Conservation (phyloP, 495 filamentous ascomycete genomes). For the Jackrogersella minutella region DNA sequence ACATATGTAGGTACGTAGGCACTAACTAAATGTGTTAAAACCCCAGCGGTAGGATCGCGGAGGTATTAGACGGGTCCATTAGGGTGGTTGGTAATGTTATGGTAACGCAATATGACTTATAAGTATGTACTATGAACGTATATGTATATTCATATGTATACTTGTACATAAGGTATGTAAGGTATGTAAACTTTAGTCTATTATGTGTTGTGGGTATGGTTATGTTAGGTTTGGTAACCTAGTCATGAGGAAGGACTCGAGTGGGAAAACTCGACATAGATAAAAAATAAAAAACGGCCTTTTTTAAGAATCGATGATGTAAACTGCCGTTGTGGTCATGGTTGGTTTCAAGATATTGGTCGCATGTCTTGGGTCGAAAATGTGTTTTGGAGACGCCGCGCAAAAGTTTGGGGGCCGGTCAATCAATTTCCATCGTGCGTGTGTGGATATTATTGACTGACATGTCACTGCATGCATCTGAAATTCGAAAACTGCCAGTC, state of each 20-base stretch:
- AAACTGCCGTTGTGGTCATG: conserved; percentile 19
- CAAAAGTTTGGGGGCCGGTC: conserved; percentile 20
- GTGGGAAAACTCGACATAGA: background rate
- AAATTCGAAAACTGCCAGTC: background rate
- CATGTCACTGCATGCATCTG: conserved; percentile 15
- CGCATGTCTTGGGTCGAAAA: conserved; percentile 30
- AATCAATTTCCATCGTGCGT: conserved; percentile 2
- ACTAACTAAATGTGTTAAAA: conserved; percentile 26
- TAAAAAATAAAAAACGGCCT: no score
- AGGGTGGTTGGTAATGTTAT: conserved; percentile 33
- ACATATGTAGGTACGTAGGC: conserved; percentile 17
- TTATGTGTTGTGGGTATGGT: background rate
- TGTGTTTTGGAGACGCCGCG: conserved; percentile 11
- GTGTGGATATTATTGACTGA: no score
- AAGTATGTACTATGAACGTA: background rate
- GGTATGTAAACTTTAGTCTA: background rate
- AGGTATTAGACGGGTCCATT: conserved; percentile 17
- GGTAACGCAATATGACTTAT: background rate
- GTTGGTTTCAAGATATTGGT: conserved; percentile 27
- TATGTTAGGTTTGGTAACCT: background rate
- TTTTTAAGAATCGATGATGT: conserved; percentile 14
- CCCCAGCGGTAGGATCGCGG: conserved; percentile 27
- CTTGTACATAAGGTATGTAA: background rate
- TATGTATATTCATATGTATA: background rate
- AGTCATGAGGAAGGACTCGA: background rate